Percentiles rank a stretch among this genome's conserved stretches.
These are phyloP conservation scores for thale cress (Arabidopsis thaliana) DNA, from an alignment of 345 rosid genomes.

Conservation along the genomic window TAIR10.1 NC_003070.9:23700501-23701000, in stretches of 20 bases:
- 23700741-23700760: constrained; percentile 88
- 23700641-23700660: neutral
- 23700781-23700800: neutral
- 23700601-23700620: neutral
- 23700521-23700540: constrained; percentile 22
- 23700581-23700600: constrained; percentile 10
- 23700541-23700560: neutral
- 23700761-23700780: constrained; percentile 60
- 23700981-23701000: too few relatives aligned
- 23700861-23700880: constrained; percentile 63
- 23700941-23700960: constrained; percentile 15
- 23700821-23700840: neutral
- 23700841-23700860: constrained; percentile 1
- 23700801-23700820: neutral
- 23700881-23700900: constrained; percentile 53
- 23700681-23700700: constrained; percentile 66
- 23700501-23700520: constrained; percentile 82
- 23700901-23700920: constrained; percentile 51
- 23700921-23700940: constrained; percentile 61
- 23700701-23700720: constrained; percentile 95
- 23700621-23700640: neutral
- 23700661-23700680: constrained; percentile 64
- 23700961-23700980: too few relatives aligned
- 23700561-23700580: neutral
- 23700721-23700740: constrained; percentile 90